A percentile compares a stretch with the other conserved stretches of the same genome.
phyloP scores from a whole-genome alignment of 768 basidiomycete species.

The Mycena venus region DNA sequence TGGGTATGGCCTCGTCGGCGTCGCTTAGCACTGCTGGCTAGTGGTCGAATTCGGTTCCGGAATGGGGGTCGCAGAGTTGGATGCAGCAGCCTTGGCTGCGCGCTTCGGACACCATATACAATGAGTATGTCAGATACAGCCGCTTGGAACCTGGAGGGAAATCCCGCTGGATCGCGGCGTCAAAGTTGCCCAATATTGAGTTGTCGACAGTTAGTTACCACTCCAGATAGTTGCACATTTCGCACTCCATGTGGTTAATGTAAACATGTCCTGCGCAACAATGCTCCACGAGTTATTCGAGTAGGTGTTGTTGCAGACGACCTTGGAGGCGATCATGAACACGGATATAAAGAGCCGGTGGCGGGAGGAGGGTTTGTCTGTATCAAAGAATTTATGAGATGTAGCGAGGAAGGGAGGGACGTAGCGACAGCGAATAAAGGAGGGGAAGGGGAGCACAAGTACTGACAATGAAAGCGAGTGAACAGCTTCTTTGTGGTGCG shows the following conservation, averaged over 20 bases:
- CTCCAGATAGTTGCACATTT: conserved; percentile 93
- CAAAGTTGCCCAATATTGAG: conserved; percentile 70
- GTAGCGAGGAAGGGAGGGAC: too few species aligned
- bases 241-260: conserved; percentile 97
- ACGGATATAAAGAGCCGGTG: conserved; percentile 93
- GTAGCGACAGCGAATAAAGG: too few species aligned
- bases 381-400: too few species aligned
- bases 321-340: conserved; percentile 93
- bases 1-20: conserved; percentile 46
- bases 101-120: conserved; percentile 74
- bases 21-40: conserved; percentile 51
- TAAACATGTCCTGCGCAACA: conserved; percentile 90
- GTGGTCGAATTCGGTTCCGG: conserved; percentile 59
- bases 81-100: conserved; percentile 59
- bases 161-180: conserved; percentile 70
- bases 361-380: conserved; percentile 88
- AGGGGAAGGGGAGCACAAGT: too few species aligned
- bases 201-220: conserved; percentile 90
- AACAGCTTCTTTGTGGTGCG: too few species aligned
- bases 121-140: conserved; percentile 73
- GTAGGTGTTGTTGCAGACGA: conserved; percentile 95
- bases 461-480: too few species aligned
- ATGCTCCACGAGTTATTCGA: conserved; percentile 95
- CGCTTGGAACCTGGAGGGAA: conserved; percentile 60
- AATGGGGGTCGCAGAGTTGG: conserved; percentile 55